Evolutionary conservation across 805 yeast genomes (phyloP).

Genomic region (Wickerhamiella domercqiae): DNA sequence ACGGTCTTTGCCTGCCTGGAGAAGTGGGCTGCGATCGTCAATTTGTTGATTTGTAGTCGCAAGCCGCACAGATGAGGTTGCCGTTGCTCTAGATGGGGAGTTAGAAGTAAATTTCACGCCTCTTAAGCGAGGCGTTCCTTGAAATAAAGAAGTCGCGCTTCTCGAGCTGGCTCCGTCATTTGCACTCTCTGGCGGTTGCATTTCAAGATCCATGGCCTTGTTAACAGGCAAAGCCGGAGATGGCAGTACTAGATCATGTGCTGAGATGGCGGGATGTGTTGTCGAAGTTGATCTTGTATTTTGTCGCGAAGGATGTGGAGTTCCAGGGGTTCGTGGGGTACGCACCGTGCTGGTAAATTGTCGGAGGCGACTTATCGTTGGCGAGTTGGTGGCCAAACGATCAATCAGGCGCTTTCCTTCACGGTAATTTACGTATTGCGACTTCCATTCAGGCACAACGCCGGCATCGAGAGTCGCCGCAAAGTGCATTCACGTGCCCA

Average conservation of each 20-base stretch:
- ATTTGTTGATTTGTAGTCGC: neutral
- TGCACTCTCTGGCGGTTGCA: too few species aligned
- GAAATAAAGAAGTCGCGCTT: too few species aligned
- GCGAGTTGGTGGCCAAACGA: neutral
- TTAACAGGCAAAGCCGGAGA: constrained; percentile 1
- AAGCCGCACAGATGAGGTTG: too few species aligned
- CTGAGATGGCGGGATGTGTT: neutral
- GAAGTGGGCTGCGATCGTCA: neutral
- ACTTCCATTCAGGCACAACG: constrained; percentile 30
- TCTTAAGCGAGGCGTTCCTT: too few species aligned
- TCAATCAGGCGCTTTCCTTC: constrained; percentile 40
- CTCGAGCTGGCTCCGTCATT: too few species aligned
- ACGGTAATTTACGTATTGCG: constrained; percentile 29
- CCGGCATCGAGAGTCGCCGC: constrained; percentile 13
- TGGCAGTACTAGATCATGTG: neutral
- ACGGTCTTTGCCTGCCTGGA: neutral
- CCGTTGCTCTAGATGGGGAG: too few species aligned
- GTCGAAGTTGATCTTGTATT: neutral
- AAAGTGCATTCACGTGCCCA: constrained; percentile 13
- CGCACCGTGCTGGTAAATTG: neutral
- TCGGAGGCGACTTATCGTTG: neutral
- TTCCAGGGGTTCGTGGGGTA: neutral
- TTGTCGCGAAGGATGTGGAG: neutral
- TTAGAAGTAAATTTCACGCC: too few species aligned
- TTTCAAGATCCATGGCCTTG: too few species aligned